Percentiles rank a stretch among this genome's conserved stretches.
Evolutionary conservation across 2,329 filamentous ascomycete species (phyloP).

Genomic region (Setomelanomma holmii): DNA sequence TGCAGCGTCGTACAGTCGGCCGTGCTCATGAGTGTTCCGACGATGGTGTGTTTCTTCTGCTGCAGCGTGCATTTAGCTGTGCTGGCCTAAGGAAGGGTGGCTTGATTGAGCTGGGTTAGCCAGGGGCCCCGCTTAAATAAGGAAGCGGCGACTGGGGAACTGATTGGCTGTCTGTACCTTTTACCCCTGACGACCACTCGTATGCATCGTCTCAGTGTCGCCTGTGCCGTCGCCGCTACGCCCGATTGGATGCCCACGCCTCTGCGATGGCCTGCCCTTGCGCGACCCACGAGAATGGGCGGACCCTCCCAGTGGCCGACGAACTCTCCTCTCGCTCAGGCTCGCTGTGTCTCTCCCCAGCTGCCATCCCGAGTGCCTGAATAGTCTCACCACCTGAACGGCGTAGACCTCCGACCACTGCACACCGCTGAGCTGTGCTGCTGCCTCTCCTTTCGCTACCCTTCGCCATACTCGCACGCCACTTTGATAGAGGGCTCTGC

Average conservation of each 20-base stretch:
- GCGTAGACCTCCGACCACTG: slow-evolving; percentile 12
- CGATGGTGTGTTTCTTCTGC: slow-evolving; percentile 26
- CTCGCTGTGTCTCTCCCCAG: slow-evolving; percentile 35
- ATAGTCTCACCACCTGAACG: slow-evolving; percentile 38
- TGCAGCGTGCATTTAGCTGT: slow-evolving; percentile 29
- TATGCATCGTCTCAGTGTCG: slow-evolving; percentile 19
- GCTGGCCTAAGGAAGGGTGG: background rate
- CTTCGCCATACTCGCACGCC: slow-evolving; percentile 21
- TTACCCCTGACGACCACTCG: slow-evolving; percentile 26
- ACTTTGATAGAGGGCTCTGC: slow-evolving; percentile 47
- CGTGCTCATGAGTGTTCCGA: slow-evolving; percentile 15
- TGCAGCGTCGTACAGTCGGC: slow-evolving; percentile 1
- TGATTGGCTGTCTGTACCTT: slow-evolving; percentile 26
- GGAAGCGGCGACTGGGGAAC: slow-evolving; percentile 4
- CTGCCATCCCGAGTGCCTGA: slow-evolving; percentile 36
- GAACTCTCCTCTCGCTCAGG: slow-evolving; percentile 32
- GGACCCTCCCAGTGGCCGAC: slow-evolving; percentile 28
- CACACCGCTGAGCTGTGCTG: slow-evolving; percentile 48
- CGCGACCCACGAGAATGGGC: slow-evolving; percentile 25
- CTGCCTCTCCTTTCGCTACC: slow-evolving; percentile 41
- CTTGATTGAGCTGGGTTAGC: slow-evolving; percentile 14
- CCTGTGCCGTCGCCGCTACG: slow-evolving; percentile 28
- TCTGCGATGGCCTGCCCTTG: slow-evolving; percentile 28
- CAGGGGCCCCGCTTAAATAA: slow-evolving; percentile 25
- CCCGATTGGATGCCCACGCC: slow-evolving; percentile 27